Percentiles rank a stretch among this genome's conserved stretches.
Evolutionary conservation across 2,329 filamentous ascomycete species (phyloP).

Genomic region (Scorias spongiosa): DNA sequence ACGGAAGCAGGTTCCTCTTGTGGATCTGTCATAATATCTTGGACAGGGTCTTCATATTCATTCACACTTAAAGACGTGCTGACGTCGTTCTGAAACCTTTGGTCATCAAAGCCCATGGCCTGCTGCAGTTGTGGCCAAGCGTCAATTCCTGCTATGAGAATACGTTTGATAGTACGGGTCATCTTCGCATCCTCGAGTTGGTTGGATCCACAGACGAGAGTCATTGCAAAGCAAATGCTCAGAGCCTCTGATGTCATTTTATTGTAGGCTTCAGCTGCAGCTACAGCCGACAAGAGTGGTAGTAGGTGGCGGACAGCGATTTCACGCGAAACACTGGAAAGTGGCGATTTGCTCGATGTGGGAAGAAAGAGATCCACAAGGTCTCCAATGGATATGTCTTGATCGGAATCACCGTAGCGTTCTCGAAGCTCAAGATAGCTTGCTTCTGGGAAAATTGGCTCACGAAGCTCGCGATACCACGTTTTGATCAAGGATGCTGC

Average conservation of each 20-base stretch:
- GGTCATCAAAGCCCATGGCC: conserved; percentile 24
- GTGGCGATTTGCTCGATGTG: conserved; percentile 29
- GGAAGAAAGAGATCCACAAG: conserved; percentile 32
- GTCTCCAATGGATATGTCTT: conserved; percentile 25
- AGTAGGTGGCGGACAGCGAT: conserved; percentile 37
- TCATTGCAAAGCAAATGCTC: conserved; percentile 39
- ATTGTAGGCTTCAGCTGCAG: conserved; percentile 32
- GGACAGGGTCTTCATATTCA: conserved; percentile 35
- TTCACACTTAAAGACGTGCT: conserved; percentile 23
- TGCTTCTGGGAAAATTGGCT: conserved; percentile 35
- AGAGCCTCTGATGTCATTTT: conserved; percentile 41
- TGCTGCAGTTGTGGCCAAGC: conserved; percentile 29
- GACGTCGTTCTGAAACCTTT: conserved; percentile 26
- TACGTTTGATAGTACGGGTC: conserved; percentile 33
- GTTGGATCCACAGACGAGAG: conserved; percentile 36
- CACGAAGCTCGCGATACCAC: conserved; percentile 39
- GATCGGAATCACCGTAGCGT: conserved; percentile 25
- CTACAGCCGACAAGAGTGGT: conserved; percentile 34
- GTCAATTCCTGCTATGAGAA: conserved; percentile 33
- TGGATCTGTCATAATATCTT: conserved; percentile 11
- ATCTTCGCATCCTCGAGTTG: conserved; percentile 40
- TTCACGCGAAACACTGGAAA: conserved; percentile 30
- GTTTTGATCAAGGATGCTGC: conserved; percentile 39
- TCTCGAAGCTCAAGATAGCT: conserved; percentile 33
- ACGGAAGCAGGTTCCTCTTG: conserved; percentile 5